A percentile compares a stretch with the other conserved stretches of the same genome.
Conservation (phyloP, 2,329 filamentous ascomycete genomes). For the Epichloe gansuensis region DNA sequence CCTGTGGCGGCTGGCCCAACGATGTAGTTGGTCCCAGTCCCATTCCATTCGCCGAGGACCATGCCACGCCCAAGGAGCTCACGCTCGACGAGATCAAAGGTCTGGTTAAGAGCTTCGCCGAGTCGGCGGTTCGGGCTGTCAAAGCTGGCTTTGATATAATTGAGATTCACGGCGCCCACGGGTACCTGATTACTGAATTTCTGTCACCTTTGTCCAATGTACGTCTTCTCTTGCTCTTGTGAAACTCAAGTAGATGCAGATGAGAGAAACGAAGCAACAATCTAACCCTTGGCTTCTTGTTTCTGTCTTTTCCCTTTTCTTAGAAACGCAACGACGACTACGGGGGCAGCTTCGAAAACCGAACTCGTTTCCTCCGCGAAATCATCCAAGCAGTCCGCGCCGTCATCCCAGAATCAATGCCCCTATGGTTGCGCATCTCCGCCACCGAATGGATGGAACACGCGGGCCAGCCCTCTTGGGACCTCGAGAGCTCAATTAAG, state of each 20-base stretch:
- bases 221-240: no score
- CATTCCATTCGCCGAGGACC: conserved; percentile 44
- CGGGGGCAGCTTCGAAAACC: conserved; percentile 37
- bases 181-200: conserved; percentile 49
- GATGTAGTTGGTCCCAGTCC: conserved; percentile 39
- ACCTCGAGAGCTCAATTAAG: conserved; percentile 31
- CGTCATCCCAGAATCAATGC: conserved; percentile 53
- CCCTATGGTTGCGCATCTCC: conserved; percentile 60
- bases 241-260: no score
- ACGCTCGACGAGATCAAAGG: conserved; percentile 49
- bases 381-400: conserved; percentile 40
- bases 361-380: conserved; percentile 46
- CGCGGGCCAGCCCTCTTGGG: neutral
- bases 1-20: conserved; percentile 43
- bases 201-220: conserved; percentile 22
- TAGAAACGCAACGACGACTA: conserved; percentile 33
- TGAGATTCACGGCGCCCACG: conserved; percentile 40
- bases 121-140: conserved; percentile 40
- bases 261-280: no score
- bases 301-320: no score
- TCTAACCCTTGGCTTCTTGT: no score
- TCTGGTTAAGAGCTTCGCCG: conserved; percentile 45
- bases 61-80: conserved; percentile 47
- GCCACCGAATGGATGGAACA: conserved; percentile 62
- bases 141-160: conserved; percentile 32